Evolutionary conservation across 805 yeast species (phyloP).

Genomic region (Ogataea sp.): DNA sequence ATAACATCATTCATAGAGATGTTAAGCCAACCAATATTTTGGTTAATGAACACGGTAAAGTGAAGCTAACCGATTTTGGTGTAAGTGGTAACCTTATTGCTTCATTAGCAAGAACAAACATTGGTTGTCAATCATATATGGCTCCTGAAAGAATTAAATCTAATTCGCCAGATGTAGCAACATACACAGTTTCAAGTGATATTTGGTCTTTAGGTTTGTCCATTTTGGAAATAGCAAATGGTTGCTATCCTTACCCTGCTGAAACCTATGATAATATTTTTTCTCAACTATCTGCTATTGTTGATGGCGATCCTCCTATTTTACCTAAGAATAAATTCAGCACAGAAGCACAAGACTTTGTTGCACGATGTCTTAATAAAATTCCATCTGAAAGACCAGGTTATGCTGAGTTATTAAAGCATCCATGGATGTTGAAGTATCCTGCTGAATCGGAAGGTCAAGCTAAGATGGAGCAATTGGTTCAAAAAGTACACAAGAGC

Average conservation of each 20-base stretch:
- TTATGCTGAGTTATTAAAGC: constrained; percentile 64
- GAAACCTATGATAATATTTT: constrained; percentile 87
- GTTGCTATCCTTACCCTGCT: constrained; percentile 93
- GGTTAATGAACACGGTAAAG: constrained; percentile 69
- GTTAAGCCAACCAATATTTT: constrained; percentile 94
- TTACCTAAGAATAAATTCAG: constrained; percentile 59
- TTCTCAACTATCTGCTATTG: constrained; percentile 90
- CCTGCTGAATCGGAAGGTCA: constrained; percentile 29
- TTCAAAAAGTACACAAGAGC: too few species aligned
- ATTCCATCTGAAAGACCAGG: constrained; percentile 76
- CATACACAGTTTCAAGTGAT: constrained; percentile 91
- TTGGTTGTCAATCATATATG: constrained; percentile 98
- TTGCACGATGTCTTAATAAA: constrained; percentile 68
- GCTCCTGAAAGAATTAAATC: constrained; percentile 94
- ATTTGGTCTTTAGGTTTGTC: constrained; percentile 92
- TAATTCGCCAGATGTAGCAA: constrained; percentile 60
- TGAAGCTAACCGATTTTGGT: constrained; percentile 92
- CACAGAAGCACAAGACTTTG: constrained; percentile 75
- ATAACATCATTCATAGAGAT: constrained; percentile 91
- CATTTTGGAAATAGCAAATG: constrained; percentile 80
- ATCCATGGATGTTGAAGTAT: constrained; percentile 72
- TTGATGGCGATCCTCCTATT: constrained; percentile 90
- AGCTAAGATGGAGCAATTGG: constrained; percentile 20
- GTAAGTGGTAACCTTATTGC: constrained; percentile 94
- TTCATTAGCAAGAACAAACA: constrained; percentile 87